These are phyloP conservation scores for Leccinum fibrillosum DNA, from an alignment of 768 basidiomycete genomes.

Conservation along the genomic window DNA sequence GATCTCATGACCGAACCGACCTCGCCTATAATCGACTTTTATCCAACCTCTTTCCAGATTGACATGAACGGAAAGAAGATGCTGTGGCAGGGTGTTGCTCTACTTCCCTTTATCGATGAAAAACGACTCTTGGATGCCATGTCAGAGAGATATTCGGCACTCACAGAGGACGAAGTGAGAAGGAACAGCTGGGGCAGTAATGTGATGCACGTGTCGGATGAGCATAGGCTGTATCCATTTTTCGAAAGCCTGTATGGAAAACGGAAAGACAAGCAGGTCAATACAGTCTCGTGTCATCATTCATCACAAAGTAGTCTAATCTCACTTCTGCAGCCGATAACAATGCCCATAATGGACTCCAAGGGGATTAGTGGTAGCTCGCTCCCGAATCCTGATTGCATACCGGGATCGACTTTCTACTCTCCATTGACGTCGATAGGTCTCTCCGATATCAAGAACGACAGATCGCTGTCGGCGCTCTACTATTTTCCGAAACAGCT, in stretches of 20 bases:
- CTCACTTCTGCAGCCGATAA: conserved; percentile 55
- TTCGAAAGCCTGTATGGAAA: conserved; percentile 91
- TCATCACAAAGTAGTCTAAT: conserved; percentile 11
- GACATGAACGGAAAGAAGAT: conserved; percentile 99
- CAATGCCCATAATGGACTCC: conserved; percentile 65
- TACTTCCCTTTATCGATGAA: conserved; percentile 94
- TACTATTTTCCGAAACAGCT: conserved; percentile 90
- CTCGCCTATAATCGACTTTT: conserved; percentile 96
- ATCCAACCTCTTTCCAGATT: conserved; percentile 86
- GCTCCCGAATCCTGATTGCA: conserved; percentile 79
- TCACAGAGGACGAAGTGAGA: conserved; percentile 77
- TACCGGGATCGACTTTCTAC: conserved; percentile 90
- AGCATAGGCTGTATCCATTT: conserved; percentile 82
- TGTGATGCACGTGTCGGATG: conserved; percentile 78
- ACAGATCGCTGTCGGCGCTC: conserved; percentile 80
- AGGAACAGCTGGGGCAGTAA: conserved; percentile 86
- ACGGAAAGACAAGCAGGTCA: conserved; percentile 72
- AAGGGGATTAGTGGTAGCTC: conserved; percentile 79
- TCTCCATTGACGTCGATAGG: conserved; percentile 60
- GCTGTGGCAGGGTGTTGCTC: conserved; percentile 98
- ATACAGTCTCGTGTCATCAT: conserved; percentile 20
- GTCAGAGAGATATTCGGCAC: conserved; percentile 55
- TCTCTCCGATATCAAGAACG: conserved; percentile 79
- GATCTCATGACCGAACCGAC: conserved; percentile 80
- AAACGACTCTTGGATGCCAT: conserved; percentile 82